Percentiles rank a stretch among this genome's conserved stretches.
phyloP scores from a whole-genome alignment of 768 basidiomycete species.

The Phylloporus scabripes region DNA sequence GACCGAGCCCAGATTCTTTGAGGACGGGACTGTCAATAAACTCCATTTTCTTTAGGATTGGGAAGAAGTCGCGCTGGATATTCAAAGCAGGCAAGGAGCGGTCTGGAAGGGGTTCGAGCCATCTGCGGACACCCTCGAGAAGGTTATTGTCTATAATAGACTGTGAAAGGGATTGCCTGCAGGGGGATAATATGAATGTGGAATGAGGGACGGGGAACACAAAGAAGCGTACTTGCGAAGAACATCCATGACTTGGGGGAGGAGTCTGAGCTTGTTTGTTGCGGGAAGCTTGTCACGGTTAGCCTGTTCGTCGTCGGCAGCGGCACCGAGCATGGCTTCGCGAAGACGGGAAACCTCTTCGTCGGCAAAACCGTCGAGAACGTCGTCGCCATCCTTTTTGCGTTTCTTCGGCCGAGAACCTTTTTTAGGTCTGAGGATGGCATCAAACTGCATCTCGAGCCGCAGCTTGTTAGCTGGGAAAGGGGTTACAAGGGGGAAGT shows the following conservation, averaged over 20 bases:
- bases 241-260: constrained; percentile 89
- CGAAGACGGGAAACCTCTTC: constrained; percentile 88
- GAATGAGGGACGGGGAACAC: not conserved
- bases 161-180: constrained; percentile 76
- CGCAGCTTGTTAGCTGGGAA: constrained; percentile 64
- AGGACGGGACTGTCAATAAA: constrained; percentile 87
- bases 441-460: constrained; percentile 80
- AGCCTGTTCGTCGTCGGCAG: constrained; percentile 74
- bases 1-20: constrained; percentile 87
- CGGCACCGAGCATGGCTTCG: constrained; percentile 82
- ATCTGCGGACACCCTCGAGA: constrained; percentile 79
- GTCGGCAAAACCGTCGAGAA: constrained; percentile 82
- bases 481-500: not conserved
- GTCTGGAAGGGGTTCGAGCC: constrained; percentile 94
- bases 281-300: constrained; percentile 81
- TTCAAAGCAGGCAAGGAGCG: constrained; percentile 90
- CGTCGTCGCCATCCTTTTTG: constrained; percentile 78
- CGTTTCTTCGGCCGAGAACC: constrained; percentile 54
- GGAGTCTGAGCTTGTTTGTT: constrained; percentile 71
- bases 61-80: constrained; percentile 91
- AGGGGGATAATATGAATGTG: not conserved
- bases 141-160: constrained; percentile 95
- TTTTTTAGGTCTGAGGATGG: constrained; percentile 80
- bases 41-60: constrained; percentile 79
- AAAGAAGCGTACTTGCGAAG: constrained; percentile 71